Conservation (phyloP, 1,284 basidiomycete genomes). For the Papiliotrema nemorosa region DNA sequence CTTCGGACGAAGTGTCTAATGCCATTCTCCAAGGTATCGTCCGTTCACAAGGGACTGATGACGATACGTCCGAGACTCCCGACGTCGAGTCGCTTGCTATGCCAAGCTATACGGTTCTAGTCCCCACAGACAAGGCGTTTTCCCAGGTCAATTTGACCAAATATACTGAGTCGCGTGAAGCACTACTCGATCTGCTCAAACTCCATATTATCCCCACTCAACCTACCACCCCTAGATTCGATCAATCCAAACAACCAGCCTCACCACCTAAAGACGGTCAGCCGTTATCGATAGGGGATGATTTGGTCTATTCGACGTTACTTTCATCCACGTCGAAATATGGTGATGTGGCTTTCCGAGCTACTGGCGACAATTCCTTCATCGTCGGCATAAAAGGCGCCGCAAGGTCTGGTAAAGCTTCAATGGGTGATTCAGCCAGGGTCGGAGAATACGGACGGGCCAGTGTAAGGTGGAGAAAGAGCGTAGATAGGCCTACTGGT, state of each 20-base stretch:
- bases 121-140: slow-evolving; percentile 89
- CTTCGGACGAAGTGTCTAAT: slow-evolving; percentile 51
- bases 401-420: slow-evolving; percentile 57
- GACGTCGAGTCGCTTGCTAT: slow-evolving; percentile 27
- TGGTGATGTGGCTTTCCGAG: slow-evolving; percentile 75
- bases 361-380: slow-evolving; percentile 53
- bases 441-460: slow-evolving; percentile 78
- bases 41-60: slow-evolving; percentile 41
- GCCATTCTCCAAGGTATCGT: slow-evolving; percentile 45
- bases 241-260: slow-evolving; percentile 8
- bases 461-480: slow-evolving; percentile 53
- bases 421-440: slow-evolving; percentile 67
- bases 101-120: slow-evolving; percentile 71
- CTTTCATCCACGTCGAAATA: slow-evolving; percentile 62
- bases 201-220: slow-evolving; percentile 78
- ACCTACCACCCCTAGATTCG: slow-evolving; percentile 11
- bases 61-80: slow-evolving; percentile 5
- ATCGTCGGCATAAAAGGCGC: slow-evolving; percentile 89
- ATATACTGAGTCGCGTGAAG: slow-evolving; percentile 62
- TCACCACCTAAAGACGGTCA: slow-evolving; percentile 44
- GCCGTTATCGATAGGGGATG: slow-evolving; percentile 68
- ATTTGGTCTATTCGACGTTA: slow-evolving; percentile 69
- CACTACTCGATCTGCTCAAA: slow-evolving; percentile 66
- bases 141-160: slow-evolving; percentile 78
- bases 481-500: slow-evolving; percentile 25